Base-by-base conservation (phyloP, 2,329 filamentous ascomycete genomes). In the Penicillium sp. region DNA sequence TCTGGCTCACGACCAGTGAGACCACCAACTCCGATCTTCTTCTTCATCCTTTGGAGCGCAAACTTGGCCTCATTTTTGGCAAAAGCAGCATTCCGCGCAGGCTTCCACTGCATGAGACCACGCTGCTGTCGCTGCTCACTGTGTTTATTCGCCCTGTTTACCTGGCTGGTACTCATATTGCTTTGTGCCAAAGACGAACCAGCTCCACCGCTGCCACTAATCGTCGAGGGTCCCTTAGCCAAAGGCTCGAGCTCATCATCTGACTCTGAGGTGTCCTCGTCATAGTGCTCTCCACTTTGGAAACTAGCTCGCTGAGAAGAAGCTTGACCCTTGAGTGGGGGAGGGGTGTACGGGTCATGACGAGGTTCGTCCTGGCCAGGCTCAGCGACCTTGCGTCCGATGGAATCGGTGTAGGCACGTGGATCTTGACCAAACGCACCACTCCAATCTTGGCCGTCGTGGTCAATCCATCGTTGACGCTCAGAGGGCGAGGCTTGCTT, bases 71-170 rank as follows among this genome's bases (percentile, higher is more conserved):
- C 90, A 68, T 97, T 83, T 77, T 94, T 96, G 43, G 88, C 93
- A 73, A 97, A 97, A 64, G 87, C 86, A 23, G 86, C 81, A 71
- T 96, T 96, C 41, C 93, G 83, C 72, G 93, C 89, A 0, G 93
- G 93, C 69, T 87, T 90, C 92, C 93, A 97, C 74, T 97, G 93
- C 91, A 97, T 96, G 70, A 96, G 69, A 0, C 93, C 93, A 12
- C 93, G 83, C 66, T 97, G 92, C 77, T 93, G 91, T 0, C 93
- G 85, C 72, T 93, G 89, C 71, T 97, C 81, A 35, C 73, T 77
- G 47, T 76, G 74, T 59, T 73, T 74, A 51, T 75, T 76, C 12
- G 72, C 72, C 59, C 69, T 73, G 35, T 77, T 73, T 3, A 69
- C 70, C 13, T 63, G 49, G 7, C 48, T 60, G 21, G 47, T 52